Evolutionary conservation across 257 asterid genomes (phyloP), one percentile per base, ranked within the genome.

Genomic region (Salvia rosmarinus): DNA sequence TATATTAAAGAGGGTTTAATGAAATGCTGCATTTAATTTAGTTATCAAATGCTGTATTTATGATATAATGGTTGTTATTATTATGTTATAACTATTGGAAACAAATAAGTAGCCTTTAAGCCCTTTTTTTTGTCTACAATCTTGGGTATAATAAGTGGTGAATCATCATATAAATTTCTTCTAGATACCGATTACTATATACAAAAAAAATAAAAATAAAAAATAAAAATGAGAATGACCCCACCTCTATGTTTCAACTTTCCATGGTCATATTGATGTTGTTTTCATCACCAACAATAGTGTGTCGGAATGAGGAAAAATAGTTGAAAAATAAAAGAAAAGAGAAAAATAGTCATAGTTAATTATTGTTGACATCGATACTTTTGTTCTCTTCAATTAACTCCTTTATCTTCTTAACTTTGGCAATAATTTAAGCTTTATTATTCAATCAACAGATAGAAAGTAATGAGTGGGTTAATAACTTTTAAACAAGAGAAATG

Each of bases 361-460:
- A 64, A 73, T 64, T 64, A 73, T 73, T 73, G 66, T 64, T 73
- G 72, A 73, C 66, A 64, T 54, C 66, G 77, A 64, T 73, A 64
- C 46, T 28, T 73, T 63, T 51, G 39, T 23, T 37, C 44, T 21
- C 51, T 49, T 32, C 17, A 62, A 14, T 58, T 16, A 44, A 7
- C 25, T 11, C 50, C 25, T 59, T 20, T 19, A 32, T 47, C 58
- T 46, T 44, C 32, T 34, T 14, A n/a, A 16, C 9, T 23, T 57
- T n/a, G 54, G 23, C 59, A 70, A 17, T 28, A 30, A 71, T 71
- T n/a, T 58, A 28, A 5, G 63, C 28, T 60, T 32, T 11, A 59
- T 46, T 43, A 47, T 59, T 46, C 25, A 12, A 44, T 28, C 20
- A 60, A 68, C 55, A 47, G 50, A 68, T 32, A 11, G 23, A n/a